Evolutionary conservation across 2,329 filamentous ascomycete species (phyloP).

Genomic region (Hortaea sp.): DNA sequence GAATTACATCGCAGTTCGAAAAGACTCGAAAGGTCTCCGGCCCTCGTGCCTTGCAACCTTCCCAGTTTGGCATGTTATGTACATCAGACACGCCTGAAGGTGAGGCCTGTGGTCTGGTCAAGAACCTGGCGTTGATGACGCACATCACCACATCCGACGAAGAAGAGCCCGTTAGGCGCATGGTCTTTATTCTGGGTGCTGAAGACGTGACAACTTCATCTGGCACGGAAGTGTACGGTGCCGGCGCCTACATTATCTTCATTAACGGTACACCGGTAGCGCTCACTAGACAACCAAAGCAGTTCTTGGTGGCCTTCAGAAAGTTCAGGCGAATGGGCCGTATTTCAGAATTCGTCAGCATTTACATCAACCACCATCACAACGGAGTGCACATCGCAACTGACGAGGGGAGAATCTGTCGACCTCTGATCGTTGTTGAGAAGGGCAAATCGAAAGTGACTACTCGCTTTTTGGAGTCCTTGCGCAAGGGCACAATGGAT

Average conservation of each 20-base stretch:
- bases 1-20: conserved; percentile 96
- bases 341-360: conserved; percentile 92
- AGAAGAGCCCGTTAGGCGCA: conserved; percentile 76
- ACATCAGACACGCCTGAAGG: conserved; percentile 96
- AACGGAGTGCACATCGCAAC: conserved; percentile 90
- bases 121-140: conserved; percentile 97
- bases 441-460: conserved; percentile 75
- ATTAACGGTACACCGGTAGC: conserved; percentile 93
- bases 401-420: conserved; percentile 91
- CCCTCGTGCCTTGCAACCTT: conserved; percentile 89
- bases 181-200: conserved; percentile 77
- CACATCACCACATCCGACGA: conserved; percentile 97
- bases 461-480: conserved; percentile 63
- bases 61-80: conserved; percentile 97
- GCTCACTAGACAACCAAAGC: conserved; percentile 73
- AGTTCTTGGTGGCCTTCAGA: conserved; percentile 76
- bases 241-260: conserved; percentile 80
- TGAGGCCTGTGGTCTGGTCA: conserved; percentile 94
- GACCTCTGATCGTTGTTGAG: conserved; percentile 91
- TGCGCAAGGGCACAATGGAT: conserved; percentile 72
- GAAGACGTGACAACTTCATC: conserved; percentile 71
- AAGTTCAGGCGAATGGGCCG: conserved; percentile 79
- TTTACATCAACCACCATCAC: conserved; percentile 90
- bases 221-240: conserved; percentile 76
- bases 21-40: conserved; percentile 96